These are phyloP conservation scores for Verticillium albo-atrum DNA, from an alignment of 2,329 filamentous ascomycete species.

Conservation along the genomic window DNA sequence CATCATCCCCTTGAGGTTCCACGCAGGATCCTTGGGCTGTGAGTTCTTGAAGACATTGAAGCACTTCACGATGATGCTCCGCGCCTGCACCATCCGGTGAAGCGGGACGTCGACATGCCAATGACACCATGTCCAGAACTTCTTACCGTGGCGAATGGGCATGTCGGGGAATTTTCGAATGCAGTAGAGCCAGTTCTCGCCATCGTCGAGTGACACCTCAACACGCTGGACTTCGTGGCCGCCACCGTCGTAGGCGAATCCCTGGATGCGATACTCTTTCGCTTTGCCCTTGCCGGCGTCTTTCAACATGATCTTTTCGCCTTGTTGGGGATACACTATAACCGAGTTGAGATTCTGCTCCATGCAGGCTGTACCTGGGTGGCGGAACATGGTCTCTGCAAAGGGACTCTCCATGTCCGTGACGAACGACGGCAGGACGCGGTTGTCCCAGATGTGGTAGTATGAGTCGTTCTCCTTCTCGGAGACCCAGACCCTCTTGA, in stretches of 20 bases:
- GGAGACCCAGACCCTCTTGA: slow-evolving; percentile 33
- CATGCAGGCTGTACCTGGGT: slow-evolving; percentile 42
- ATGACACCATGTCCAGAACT: slow-evolving; percentile 50
- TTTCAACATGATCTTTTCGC: slow-evolving; percentile 33
- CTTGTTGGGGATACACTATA: slow-evolving; percentile 39
- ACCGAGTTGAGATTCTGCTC: slow-evolving; percentile 46
- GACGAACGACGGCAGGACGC: slow-evolving; percentile 45
- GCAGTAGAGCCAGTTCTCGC: slow-evolving; percentile 33
- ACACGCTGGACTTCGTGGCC: slow-evolving; percentile 45
- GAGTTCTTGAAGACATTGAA: slow-evolving; percentile 47
- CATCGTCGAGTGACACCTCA: slow-evolving; percentile 42
- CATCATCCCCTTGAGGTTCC: slow-evolving; percentile 51
- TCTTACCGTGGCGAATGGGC: slow-evolving; percentile 45
- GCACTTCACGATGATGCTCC: slow-evolving; percentile 38
- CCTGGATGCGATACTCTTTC: slow-evolving; percentile 36
- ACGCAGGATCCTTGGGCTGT: slow-evolving; percentile 37
- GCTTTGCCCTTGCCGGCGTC: slow-evolving; percentile 25
- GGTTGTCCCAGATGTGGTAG: slow-evolving; percentile 47
- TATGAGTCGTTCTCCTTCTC: slow-evolving; percentile 38
- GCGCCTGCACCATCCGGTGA: slow-evolving; percentile 33
- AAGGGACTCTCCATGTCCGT: slow-evolving; percentile 43
- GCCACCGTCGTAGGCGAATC: slow-evolving; percentile 45
- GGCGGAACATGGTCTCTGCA: slow-evolving; percentile 38
- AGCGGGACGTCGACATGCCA: slow-evolving; percentile 47
- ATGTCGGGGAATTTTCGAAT: slow-evolving; percentile 35